Evolutionary conservation across 495 filamentous ascomycete genomes (phyloP).

Genomic region (Penicillium diatomitis): DNA sequence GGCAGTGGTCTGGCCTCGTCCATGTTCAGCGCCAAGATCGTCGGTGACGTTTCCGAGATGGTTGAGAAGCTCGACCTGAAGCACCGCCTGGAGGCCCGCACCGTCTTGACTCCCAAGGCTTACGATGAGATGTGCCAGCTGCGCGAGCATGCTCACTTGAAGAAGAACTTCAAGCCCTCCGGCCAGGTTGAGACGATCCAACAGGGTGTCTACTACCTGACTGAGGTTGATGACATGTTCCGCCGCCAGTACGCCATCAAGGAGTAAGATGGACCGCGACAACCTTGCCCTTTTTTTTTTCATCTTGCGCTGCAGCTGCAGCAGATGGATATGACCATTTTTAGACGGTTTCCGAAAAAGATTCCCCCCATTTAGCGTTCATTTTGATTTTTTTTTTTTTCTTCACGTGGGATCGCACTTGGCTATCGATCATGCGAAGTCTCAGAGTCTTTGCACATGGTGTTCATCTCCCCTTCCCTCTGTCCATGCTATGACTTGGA

Average conservation of each 20-base stretch:
- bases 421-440: conserved; percentile 22
- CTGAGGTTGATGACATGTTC: conserved; percentile 91
- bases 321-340: conserved; percentile 25
- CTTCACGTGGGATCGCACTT: background rate
- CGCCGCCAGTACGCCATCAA: conserved; percentile 80
- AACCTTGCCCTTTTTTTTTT: conserved; percentile 19
- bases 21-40: conserved; percentile 80
- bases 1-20: conserved; percentile 85
- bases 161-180: conserved; percentile 77
- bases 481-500: too few species aligned
- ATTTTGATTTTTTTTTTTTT: conserved; percentile 4
- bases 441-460: conserved; percentile 9
- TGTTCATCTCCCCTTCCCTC: conserved; percentile 1
- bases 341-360: conserved; percentile 32
- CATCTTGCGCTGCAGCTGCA: background rate
- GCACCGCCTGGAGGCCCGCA: conserved; percentile 60
- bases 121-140: conserved; percentile 95
- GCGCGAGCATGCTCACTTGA: conserved; percentile 85
- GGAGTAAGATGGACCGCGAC: conserved; percentile 44
- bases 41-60: conserved; percentile 67
- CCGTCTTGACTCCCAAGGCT: conserved; percentile 66
- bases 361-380: conserved; percentile 29
- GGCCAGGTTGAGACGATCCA: conserved; percentile 71
- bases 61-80: conserved; percentile 72
- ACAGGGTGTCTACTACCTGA: conserved; percentile 81